A percentile compares a stretch with the other conserved stretches of the same genome.
These are phyloP conservation scores for Lactarius vividus DNA, from an alignment of 768 basidiomycete species.

Conservation along the genomic window DNA sequence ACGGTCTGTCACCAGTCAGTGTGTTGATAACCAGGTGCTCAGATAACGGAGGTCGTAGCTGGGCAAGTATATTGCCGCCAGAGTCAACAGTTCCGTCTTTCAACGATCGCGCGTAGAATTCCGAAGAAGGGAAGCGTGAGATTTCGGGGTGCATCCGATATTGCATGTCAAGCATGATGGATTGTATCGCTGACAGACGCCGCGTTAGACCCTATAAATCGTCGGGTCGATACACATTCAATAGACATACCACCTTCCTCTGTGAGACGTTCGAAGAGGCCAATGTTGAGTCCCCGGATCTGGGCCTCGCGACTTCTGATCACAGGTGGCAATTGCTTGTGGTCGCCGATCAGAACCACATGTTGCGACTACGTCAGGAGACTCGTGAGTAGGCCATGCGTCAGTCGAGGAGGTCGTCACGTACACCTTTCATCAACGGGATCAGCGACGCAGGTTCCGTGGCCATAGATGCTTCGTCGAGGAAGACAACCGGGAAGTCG, in stretches of 20 bases:
- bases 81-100: slow-evolving; percentile 71
- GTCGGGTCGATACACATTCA: background rate
- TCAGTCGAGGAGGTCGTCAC: slow-evolving; percentile 36
- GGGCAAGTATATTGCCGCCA: slow-evolving; percentile 44
- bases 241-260: slow-evolving; percentile 66
- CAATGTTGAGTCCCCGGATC: slow-evolving; percentile 67
- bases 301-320: slow-evolving; percentile 76
- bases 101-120: slow-evolving; percentile 74
- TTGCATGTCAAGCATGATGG: slow-evolving; percentile 90
- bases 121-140: slow-evolving; percentile 77
- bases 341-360: slow-evolving; percentile 90
- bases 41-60: slow-evolving; percentile 61
- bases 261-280: slow-evolving; percentile 88
- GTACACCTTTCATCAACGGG: slow-evolving; percentile 90
- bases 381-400: slow-evolving; percentile 25
- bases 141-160: slow-evolving; percentile 95
- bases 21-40: slow-evolving; percentile 44
- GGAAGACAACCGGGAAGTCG: slow-evolving; percentile 90
- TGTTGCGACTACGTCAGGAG: slow-evolving; percentile 59
- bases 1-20: slow-evolving; percentile 44
- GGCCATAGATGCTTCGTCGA: slow-evolving; percentile 96
- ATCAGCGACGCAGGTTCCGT: slow-evolving; percentile 91
- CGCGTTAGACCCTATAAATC: slow-evolving; percentile 3
- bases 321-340: slow-evolving; percentile 91
- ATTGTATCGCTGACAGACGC: slow-evolving; percentile 61